Conservation (phyloP, 176 grass and related monocot species). For the bread wheat (Triticum aestivum) region DNA sequence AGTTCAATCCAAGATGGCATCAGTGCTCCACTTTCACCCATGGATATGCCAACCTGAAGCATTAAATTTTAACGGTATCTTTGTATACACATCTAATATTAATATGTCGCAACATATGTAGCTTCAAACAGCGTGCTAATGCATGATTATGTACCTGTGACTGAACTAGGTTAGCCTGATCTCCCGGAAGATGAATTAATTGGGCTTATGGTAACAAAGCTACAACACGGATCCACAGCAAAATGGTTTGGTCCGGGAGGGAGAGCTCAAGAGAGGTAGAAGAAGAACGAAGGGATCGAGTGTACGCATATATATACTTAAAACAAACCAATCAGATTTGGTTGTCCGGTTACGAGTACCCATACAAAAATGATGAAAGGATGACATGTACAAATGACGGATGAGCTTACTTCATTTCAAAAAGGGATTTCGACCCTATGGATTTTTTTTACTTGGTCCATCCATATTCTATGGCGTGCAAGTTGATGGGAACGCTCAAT, state of each 20-base stretch:
- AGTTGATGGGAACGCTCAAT: too few relatives aligned
- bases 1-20: background rate
- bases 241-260: background rate
- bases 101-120: background rate
- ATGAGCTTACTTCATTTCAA: too few relatives aligned
- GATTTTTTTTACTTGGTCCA: too few relatives aligned
- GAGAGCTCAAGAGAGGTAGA: background rate
- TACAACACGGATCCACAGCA: background rate
- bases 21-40: background rate
- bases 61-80: background rate
- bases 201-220: background rate
- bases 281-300: background rate
- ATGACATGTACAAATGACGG: too few relatives aligned
- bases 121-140: background rate
- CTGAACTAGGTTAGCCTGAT: background rate
- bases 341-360: too few relatives aligned
- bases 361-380: too few relatives aligned
- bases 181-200: background rate
- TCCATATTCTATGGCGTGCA: too few relatives aligned
- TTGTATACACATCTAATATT: background rate
- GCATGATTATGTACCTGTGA: background rate
- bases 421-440: too few relatives aligned
- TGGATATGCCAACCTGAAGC: background rate
- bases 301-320: too few relatives aligned
- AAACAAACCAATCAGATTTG: too few relatives aligned